Conservation (phyloP, 1,284 basidiomycete genomes). For the Austroboletus niveus region DNA sequence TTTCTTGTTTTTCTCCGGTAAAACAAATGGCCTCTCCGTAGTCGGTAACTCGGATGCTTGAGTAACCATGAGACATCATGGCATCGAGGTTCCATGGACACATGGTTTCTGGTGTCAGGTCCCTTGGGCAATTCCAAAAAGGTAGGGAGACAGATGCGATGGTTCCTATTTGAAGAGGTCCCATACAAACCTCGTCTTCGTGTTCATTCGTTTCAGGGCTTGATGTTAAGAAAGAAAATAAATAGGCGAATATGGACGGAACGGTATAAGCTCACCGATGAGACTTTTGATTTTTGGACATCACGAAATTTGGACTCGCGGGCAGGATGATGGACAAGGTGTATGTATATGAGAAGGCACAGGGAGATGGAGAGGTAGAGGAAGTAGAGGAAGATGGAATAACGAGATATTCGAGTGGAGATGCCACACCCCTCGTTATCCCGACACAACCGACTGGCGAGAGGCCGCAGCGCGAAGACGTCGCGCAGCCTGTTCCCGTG, state of each 20-base stretch:
- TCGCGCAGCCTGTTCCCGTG: slow-evolving; percentile 26
- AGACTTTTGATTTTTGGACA: slow-evolving; percentile 58
- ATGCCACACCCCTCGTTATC: slow-evolving; percentile 69
- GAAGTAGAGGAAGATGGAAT: slow-evolving; percentile 44
- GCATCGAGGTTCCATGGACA: no score
- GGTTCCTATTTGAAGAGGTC: background rate
- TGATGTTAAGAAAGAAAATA: slow-evolving; percentile 51
- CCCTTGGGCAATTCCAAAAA: no score
- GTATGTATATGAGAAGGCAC: slow-evolving; percentile 29
- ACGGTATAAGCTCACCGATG: slow-evolving; percentile 53
- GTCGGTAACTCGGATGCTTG: no score
- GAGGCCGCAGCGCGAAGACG: slow-evolving; percentile 60
- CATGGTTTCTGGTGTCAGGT: no score
- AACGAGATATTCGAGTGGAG: slow-evolving; percentile 49
- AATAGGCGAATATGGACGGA: slow-evolving; percentile 14
- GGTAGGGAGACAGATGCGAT: no score
- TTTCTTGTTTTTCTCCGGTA: no score
- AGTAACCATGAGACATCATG: no score
- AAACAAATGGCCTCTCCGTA: no score
- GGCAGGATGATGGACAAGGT: slow-evolving; percentile 27
- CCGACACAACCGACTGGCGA: slow-evolving; percentile 83
- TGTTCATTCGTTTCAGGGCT: slow-evolving; percentile 34
- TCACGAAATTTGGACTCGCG: slow-evolving; percentile 45
- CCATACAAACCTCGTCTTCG: background rate
- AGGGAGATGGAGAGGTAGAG: slow-evolving; percentile 42